Conservation (phyloP, 108 stramenopile species). For the Skeletonema marinoi region DNA sequence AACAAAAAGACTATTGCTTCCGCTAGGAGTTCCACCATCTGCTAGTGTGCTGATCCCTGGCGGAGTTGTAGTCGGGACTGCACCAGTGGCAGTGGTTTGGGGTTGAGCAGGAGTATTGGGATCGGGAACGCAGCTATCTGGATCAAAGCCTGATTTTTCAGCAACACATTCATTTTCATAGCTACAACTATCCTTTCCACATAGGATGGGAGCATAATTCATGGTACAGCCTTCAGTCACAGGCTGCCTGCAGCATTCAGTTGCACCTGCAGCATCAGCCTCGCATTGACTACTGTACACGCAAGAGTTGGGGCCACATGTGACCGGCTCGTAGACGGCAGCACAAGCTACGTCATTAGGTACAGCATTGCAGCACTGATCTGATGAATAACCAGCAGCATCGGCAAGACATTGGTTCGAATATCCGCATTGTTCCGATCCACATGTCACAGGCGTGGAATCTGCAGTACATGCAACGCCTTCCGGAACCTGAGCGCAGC, state of each 20-base stretch:
- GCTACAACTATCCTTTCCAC: not conserved
- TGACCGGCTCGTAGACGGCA: not conserved
- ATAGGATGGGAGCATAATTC: not conserved
- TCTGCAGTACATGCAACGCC: not conserved
- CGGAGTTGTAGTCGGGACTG: not conserved
- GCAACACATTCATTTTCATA: not conserved
- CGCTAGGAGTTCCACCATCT: not conserved
- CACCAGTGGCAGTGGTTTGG: no score
- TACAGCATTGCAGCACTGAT: not conserved
- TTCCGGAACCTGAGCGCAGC: not conserved
- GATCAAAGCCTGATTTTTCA: not conserved
- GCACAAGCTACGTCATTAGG: not conserved
- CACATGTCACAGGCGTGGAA: not conserved
- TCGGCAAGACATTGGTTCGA: not conserved
- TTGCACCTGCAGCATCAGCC: not conserved
- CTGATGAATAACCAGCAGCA: not conserved
- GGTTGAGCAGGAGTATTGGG: not conserved
- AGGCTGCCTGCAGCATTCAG: not conserved
- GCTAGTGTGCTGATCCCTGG: not conserved
- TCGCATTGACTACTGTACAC: not conserved
- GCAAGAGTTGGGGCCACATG: not conserved
- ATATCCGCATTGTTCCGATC: not conserved
- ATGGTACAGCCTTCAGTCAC: not conserved
- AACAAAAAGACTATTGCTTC: not conserved
- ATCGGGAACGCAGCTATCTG: not conserved